Evolutionary conservation across 495 filamentous ascomycete genomes (phyloP), one percentile per base, ranked within the genome.

Genomic region (Xanthoparmelia taractica): DNA sequence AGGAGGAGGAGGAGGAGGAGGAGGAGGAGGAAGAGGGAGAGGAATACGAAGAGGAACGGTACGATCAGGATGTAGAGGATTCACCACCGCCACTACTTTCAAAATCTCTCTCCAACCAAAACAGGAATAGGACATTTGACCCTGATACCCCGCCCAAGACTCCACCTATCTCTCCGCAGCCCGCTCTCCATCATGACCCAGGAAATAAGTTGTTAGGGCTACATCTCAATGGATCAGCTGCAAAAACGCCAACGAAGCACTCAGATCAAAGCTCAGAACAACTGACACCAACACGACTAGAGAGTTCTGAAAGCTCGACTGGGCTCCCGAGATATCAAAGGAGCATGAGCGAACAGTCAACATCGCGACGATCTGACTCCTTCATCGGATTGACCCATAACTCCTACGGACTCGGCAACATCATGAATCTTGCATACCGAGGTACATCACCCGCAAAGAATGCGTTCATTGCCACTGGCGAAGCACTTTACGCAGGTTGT

Each of bases 401-500:
- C 55, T 63, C 68, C 20, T 64, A 33, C 40, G 64, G 60, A 27
- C 60, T 71, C 15, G 47, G 59, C 33, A 66, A 61, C 52, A 69
- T 71, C 11, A 61, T 69, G 57, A 66, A 69, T 25, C 63, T 69
- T 56, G 69, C 69, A 1, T 66, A 64, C 48, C 60, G 55, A 33
- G 52, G 57, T 25, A 66, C 67, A 52, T 55, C 60, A 5, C 67
- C 63, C 5, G 61, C 63, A 15, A 69, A 71, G 58, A 71, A 71
- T 69, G 58, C 57, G 15, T 71, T 71, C 50, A 57, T 68, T 50
- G 57, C 68, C 8, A 71, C 67, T 50, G 65, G 65, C 15, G 68
- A 71, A 59, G 58, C 60, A n/a, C 66, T 71, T 18, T 66, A 65
- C 54, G 23, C 48, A 40, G 69, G 69, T n/a, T 68, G 56, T 48